Percentiles rank a stretch among this genome's conserved stretches.
These are phyloP conservation scores for Narthecium ossifragum DNA, from an alignment of 106 monocot genomes.

Conservation along the genomic window DNA sequence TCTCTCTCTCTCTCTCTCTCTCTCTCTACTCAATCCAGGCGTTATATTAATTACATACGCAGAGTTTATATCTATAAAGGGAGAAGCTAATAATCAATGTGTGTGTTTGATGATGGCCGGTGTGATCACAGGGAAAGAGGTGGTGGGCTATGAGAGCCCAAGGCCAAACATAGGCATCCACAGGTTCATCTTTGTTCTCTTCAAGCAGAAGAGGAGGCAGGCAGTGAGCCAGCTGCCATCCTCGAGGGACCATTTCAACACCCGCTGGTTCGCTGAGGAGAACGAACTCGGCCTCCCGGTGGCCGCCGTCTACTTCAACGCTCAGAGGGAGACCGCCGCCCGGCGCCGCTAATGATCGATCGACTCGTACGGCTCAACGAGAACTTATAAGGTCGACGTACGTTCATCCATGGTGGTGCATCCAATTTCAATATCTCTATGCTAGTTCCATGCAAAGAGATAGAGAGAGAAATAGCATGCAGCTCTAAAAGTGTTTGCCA, in stretches of 20 bases:
- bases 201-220: slow-evolving; percentile 42
- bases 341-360: slow-evolving; percentile 25
- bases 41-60: too few species aligned
- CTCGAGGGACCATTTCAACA: slow-evolving; percentile 41
- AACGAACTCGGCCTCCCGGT: slow-evolving; percentile 46
- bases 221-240: slow-evolving; percentile 13
- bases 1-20: too few species aligned
- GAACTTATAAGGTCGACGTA: too few species aligned
- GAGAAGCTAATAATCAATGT: too few species aligned
- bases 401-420: too few species aligned
- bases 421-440: too few species aligned
- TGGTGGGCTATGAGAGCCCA: slow-evolving; percentile 45
- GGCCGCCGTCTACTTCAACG: slow-evolving; percentile 44
- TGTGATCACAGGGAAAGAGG: slow-evolving; percentile 24
- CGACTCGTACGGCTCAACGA: too few species aligned
- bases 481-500: too few species aligned
- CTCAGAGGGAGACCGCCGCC: slow-evolving; percentile 45
- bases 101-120: neutral
- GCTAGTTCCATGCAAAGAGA: too few species aligned
- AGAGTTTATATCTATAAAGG: too few species aligned
- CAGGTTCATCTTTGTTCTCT: slow-evolving; percentile 40
- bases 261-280: slow-evolving; percentile 33
- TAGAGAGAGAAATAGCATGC: too few species aligned
- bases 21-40: too few species aligned
- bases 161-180: slow-evolving; percentile 52